Evolutionary conservation across 2,329 filamentous ascomycete species (phyloP), one percentile per base, ranked within the genome.

Genomic region (Onygenales sp.): DNA sequence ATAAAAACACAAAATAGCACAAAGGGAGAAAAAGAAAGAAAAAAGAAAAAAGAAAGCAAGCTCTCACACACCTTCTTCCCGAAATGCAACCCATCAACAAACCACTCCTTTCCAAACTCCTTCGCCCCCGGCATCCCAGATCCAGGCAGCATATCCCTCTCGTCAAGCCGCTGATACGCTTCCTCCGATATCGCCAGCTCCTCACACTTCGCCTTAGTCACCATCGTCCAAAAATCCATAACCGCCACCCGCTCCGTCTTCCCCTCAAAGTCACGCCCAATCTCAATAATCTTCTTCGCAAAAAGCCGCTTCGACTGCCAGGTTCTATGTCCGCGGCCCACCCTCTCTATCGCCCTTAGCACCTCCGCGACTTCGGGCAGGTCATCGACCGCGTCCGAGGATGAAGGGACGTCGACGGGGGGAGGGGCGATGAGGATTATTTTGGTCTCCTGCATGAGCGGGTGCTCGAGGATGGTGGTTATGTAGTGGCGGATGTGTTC

Each of bases 31-130:
- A 48, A 11, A 48, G 17, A 9, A 4, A 39, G 6, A 47, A 14
- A 36, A 36, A n/a, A 14, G 4, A 14, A 21, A 42, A 34, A 39
- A 34, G 6, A 42, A 32, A 49, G 21, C 10, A 14, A 36, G 3
- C 3, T 27, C 21, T 27, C 21, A 49, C 56, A 45, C 39, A 57
- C 59, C 50, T 52, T 57, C 42, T 53, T 46, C 11, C 65, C 65
- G 31, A 71, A 58, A 62, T 71, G 69, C 57, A 73, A 56, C 4
- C 67, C 66, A 61, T 70, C 68, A 1, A 61, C 67, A 53, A 72
- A 71, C 56, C 64, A 70, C 2, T 63, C 65, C 3, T 59, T 53
- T n/a, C 60, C 59, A 53, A 71, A 71, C 10, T 57, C 49, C 47
- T 56, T 61, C 17, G 65, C 62, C 3, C 61, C 59, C 6, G 61